Percentiles rank a stretch among this genome's conserved stretches.
Conservation (phyloP, 257 asterid species). For the Penstemon eatonii region DNA sequence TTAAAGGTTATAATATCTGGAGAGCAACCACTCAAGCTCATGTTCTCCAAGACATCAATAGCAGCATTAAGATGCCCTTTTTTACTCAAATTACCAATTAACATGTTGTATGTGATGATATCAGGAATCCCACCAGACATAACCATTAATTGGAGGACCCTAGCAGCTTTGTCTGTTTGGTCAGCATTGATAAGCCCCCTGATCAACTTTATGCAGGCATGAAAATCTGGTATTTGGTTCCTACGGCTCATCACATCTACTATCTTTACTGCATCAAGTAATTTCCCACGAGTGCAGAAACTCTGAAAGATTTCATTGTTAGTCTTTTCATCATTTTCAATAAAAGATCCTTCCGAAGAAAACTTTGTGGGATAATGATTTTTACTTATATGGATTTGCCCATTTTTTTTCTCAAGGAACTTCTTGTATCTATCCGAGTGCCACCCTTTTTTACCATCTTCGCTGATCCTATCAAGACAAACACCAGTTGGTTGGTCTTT, state of each 20-base stretch:
- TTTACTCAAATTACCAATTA: slow-evolving; percentile 75
- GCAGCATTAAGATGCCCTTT: slow-evolving; percentile 55
- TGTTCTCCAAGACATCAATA: slow-evolving; percentile 56
- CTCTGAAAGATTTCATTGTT: slow-evolving; percentile 69
- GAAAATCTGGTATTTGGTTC: slow-evolving; percentile 74
- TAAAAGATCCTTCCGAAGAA: slow-evolving; percentile 44
- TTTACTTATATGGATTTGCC: slow-evolving; percentile 33
- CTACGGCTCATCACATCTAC: slow-evolving; percentile 73
- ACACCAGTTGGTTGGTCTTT: slow-evolving; percentile 43
- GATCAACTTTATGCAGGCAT: slow-evolving; percentile 69
- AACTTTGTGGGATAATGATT: slow-evolving; percentile 33
- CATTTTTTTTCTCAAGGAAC: slow-evolving; percentile 30
- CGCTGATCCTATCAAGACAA: slow-evolving; percentile 38
- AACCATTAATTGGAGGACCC: slow-evolving; percentile 65
- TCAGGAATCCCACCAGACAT: slow-evolving; percentile 94
- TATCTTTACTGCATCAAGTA: slow-evolving; percentile 59
- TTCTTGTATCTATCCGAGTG: slow-evolving; percentile 27
- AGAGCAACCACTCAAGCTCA: slow-evolving; percentile 87
- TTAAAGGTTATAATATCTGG: slow-evolving; percentile 80
- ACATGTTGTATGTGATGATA: slow-evolving; percentile 80
- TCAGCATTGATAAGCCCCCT: slow-evolving; percentile 69
- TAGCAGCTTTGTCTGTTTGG: slow-evolving; percentile 55
- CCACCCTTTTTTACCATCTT: slow-evolving; percentile 33
- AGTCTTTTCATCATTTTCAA: slow-evolving; percentile 60
- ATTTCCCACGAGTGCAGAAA: slow-evolving; percentile 62